These are phyloP conservation scores for Haematococcus sp. DNA, from an alignment of 139 green algal genomes.

Conservation along the genomic window DNA sequence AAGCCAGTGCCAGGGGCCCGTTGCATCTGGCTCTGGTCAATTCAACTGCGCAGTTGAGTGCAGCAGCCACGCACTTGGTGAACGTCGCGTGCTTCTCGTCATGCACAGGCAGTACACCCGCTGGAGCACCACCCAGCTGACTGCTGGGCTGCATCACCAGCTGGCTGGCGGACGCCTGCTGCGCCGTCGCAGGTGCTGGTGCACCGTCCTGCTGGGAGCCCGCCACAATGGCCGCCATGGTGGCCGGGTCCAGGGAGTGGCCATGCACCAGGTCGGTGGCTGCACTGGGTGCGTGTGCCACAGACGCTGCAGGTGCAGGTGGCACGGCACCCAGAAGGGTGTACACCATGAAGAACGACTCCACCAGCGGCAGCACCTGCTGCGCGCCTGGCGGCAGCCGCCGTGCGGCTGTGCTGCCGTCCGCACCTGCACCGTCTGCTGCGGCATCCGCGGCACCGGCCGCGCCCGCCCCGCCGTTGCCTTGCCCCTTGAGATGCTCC, in stretches of 20 bases:
- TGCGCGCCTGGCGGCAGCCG: constrained; percentile 67
- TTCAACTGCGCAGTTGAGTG: not conserved
- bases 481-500: constrained; percentile 14
- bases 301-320: constrained; percentile 11
- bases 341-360: constrained; percentile 91
- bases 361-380: constrained; percentile 82
- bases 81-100: constrained; percentile 1
- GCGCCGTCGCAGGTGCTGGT: not conserved
- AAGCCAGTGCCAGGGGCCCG: too few relatives aligned
- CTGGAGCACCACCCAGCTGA: too few relatives aligned
- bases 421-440: constrained; percentile 12
- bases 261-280: not conserved
- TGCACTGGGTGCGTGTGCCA: not conserved
- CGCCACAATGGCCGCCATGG: constrained; percentile 2
- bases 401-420: constrained; percentile 24
- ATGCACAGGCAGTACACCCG: not conserved
- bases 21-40: not conserved
- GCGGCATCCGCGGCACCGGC: constrained; percentile 12
- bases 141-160: not conserved
- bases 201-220: not conserved
- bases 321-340: constrained; percentile 41
- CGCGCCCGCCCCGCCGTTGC: constrained; percentile 2
- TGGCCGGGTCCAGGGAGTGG: not conserved
- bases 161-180: not conserved
- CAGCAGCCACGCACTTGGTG: not conserved